These are phyloP conservation scores for Tricholoma sp. DNA, from an alignment of 768 basidiomycete species.

Conservation along the genomic window DNA sequence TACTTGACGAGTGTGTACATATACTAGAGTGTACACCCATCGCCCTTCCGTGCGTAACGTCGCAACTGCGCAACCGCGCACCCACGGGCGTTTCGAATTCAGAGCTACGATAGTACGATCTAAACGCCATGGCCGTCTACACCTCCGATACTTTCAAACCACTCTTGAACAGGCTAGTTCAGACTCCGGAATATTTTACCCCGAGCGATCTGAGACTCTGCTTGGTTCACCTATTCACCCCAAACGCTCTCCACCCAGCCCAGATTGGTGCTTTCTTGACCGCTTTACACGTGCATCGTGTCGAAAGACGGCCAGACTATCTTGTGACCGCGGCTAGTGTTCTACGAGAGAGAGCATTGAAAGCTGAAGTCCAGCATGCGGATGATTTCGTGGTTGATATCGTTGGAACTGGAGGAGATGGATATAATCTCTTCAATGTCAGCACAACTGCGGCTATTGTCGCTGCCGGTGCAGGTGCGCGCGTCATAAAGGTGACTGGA, in stretches of 20 bases:
- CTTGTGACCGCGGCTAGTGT: slow-evolving; percentile 77
- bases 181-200: slow-evolving; percentile 79
- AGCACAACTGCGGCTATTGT: slow-evolving; percentile 93
- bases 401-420: slow-evolving; percentile 94
- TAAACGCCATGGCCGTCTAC: slow-evolving; percentile 15
- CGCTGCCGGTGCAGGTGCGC: slow-evolving; percentile 89
- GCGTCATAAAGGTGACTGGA: slow-evolving; percentile 79
- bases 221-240: slow-evolving; percentile 70
- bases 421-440: slow-evolving; percentile 94
- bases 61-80: too few relatives aligned
- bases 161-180: slow-evolving; percentile 71
- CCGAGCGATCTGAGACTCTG: slow-evolving; percentile 67
- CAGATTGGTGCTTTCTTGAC: slow-evolving; percentile 91
- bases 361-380: slow-evolving; percentile 51
- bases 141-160: slow-evolving; percentile 60
- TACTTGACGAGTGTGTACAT: too few relatives aligned
- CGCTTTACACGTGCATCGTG: slow-evolving; percentile 72
- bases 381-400: slow-evolving; percentile 73
- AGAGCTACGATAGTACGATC: too few relatives aligned
- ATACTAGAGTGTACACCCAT: too few relatives aligned
- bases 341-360: slow-evolving; percentile 63
- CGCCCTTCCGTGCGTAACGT: too few relatives aligned
- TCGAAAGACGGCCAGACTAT: slow-evolving; percentile 72
- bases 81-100: too few relatives aligned
- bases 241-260: slow-evolving; percentile 54